Base-by-base conservation (phyloP, 345 rosid genomes). In the Geranium rotundifolium region DNA sequence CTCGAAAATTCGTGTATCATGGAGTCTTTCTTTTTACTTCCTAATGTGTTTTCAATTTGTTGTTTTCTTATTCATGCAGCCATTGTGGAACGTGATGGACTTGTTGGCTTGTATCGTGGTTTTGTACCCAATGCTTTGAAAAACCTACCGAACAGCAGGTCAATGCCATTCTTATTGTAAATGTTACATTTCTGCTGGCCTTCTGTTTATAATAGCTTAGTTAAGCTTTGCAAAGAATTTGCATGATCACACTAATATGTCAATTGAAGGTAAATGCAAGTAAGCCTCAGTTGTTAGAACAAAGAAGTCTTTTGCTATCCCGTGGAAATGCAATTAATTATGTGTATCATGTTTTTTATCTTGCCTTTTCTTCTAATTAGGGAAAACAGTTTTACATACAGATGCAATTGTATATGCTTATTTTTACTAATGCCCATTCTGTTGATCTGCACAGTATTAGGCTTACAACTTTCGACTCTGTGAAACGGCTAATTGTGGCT, bases 131-230 rank as follows among this genome's bases (percentile, higher is more conserved):
- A 93, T 74, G 96, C 97, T 52, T 74, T 87, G 70, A 93, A 93
- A 76, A 87, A 60, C 78, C 84, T 93, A 61, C 97, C 99, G 59
- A 90, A 84, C 68, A 89, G 88, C 99, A 93, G 97, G 99, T 90
- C 69, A 31, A 57, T 23, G 23, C 62, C 65, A 18, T 17, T 37
- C 19, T 59, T 58, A 13, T 15, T 55, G 27, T 37, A 49, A 18
- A 2, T 29, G 19, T 61, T 29, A 15, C 3, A 23, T 37, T 41
- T 14, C 13, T 10, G 23, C 19, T 56, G 23, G 13, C 19, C 8
- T 54, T 31, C 37, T n/a, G 23, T 56, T 41, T 41, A 12, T 9
- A 41, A 41, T 41, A 5, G 5, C 50, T 41, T 4, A 41, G 13
- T 9, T 41, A 13, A 41, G 7, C 50, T 5, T 3, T 41, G 5